Base-by-base conservation (phyloP, 202 grass and related monocot genomes). In the Setaria viridis region DNA sequence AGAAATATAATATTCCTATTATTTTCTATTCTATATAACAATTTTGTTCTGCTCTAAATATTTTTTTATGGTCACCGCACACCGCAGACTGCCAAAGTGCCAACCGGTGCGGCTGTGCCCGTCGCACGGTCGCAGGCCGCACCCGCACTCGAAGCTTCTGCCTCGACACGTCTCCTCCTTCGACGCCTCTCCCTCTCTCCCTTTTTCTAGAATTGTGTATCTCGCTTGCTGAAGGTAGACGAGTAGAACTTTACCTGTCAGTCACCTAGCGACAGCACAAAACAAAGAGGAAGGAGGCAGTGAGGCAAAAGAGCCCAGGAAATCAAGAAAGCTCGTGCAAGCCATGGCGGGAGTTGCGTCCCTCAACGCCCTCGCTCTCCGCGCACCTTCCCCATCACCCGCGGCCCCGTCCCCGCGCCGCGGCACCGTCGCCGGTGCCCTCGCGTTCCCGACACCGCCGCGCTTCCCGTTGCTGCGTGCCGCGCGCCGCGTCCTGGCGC, bases 311-410 rank as follows among this genome's bases (percentile, higher is more conserved):
- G 8, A 56, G 16, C 54, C 17, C 17, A 56, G 1, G 20, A 59
- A 25, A 58, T 9, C 58, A 30, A 3, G 19, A 14, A 74, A 79
- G 49, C 69, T 12, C 25, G 12, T 6, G 29, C 35, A 8, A 72
- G 11, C 49, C 87, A 94, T 99, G 96, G 88, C 86, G 12, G 80
- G 67, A 60, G 46, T 73, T 20, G 49, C 81, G 13, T 91, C 84
- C 65, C 58, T 94, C 69, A 95, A 74, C 59, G 76, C 91, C 53
- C 57, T 91, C 19, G 69, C 80, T 75, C 49, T 96, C 17, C 73
- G 64, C 47, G 87, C 79, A 19, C 75, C 85, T 11, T 76, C 66
- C 34, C 49, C 80, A 21, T 11, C 89, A 17, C 70, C 55, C 9
- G 62, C 62, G 13, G 14, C 20, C 1, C 66, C 39, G 13, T 32